phyloP scores from a whole-genome alignment of 495 filamentous ascomycete species.

The Xylaria venustula region DNA sequence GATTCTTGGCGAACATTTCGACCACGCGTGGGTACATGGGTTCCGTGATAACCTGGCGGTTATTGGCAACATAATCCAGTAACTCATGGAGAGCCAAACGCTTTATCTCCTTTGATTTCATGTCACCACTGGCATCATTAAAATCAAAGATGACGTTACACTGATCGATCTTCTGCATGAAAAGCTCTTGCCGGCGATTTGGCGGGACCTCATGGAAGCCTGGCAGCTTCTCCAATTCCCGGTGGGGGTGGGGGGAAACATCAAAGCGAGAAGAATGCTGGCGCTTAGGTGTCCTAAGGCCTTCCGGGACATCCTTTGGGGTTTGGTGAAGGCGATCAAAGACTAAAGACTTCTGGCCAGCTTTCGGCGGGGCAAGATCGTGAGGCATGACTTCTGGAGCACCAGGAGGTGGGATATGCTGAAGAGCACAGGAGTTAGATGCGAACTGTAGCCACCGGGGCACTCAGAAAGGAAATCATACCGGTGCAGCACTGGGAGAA shows the following conservation, averaged over 20 bases:
- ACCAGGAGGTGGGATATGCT: conserved; percentile 93
- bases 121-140: conserved; percentile 95
- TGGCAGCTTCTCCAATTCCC: conserved; percentile 94
- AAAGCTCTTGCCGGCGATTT: conserved; percentile 91
- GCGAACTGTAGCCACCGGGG: not conserved
- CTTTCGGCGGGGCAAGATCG: conserved; percentile 90
- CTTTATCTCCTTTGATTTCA: conserved; percentile 99
- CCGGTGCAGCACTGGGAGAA: conserved; percentile 88
- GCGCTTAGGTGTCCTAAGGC: conserved; percentile 88
- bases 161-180: conserved; percentile 99
- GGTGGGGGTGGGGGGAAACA: conserved; percentile 91
- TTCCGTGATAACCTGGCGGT: conserved; percentile 96
- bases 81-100: conserved; percentile 93
- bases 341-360: conserved; percentile 79
- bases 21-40: conserved; percentile 99
- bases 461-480: conserved; percentile 50
- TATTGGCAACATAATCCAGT: conserved; percentile 97
- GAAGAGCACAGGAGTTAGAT: conserved; percentile 3
- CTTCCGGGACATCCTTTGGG: conserved; percentile 93
- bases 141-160: conserved; percentile 99
- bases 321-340: conserved; percentile 91
- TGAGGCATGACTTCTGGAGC: conserved; percentile 97
- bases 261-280: conserved; percentile 98
- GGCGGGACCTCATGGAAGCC: conserved; percentile 99
- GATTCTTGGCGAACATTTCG: conserved; percentile 98